phyloP scores from a whole-genome alignment of 345 rosid genomes.

The sweet orange (Citrus sinensis) region DVS_A1.0 CM039167.1:8683001-8683500 shows the following conservation, averaged over 20 bases:
- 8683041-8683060: slow-evolving; percentile 12
- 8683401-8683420: slow-evolving; percentile 66
- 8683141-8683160: slow-evolving; percentile 67
- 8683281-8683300: slow-evolving; percentile 95
- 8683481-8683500: slow-evolving; percentile 8
- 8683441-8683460: slow-evolving; percentile 8
- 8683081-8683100: slow-evolving; percentile 62
- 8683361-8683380: slow-evolving; percentile 84
- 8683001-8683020: not conserved
- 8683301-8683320: slow-evolving; percentile 92
- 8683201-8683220: not conserved
- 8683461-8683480: not conserved
- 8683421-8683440: slow-evolving; percentile 13
- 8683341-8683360: slow-evolving; percentile 68
- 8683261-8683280: slow-evolving; percentile 97
- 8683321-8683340: slow-evolving; percentile 83
- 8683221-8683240: slow-evolving; percentile 54
- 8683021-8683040: not conserved
- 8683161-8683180: slow-evolving; percentile 2
- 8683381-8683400: slow-evolving; percentile 84
- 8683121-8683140: slow-evolving; percentile 96
- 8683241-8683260: slow-evolving; percentile 71
- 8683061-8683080: slow-evolving; percentile 67
- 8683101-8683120: slow-evolving; percentile 79
- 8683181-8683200: slow-evolving; percentile 11